phyloP scores from a whole-genome alignment of 345 rosid genomes.

The Syzygium jambos region DNA sequence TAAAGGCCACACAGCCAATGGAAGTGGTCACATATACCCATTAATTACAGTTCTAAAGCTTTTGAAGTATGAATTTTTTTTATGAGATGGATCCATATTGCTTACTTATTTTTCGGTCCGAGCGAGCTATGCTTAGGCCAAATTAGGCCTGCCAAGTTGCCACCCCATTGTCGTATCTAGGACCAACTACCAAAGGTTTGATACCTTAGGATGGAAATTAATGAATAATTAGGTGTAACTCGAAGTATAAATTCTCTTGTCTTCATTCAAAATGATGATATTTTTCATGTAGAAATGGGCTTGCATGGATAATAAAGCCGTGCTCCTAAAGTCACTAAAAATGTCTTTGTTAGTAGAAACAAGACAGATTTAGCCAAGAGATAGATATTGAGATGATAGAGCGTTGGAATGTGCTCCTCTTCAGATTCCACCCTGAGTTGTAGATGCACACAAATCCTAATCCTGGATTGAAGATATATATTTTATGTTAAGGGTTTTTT shows the following conservation, averaged over 20 bases:
- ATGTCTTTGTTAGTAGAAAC: no score
- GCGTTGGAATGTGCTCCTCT: no score
- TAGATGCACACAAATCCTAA: no score
- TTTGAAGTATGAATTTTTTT: no score
- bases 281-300: not conserved
- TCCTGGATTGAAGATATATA: no score
- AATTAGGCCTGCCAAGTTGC: not conserved
- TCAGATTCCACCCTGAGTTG: not conserved
- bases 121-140: not conserved
- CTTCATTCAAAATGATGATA: not conserved
- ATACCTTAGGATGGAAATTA: not conserved
- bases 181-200: not conserved
- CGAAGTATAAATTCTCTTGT: not conserved
- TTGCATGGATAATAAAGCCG: not conserved
- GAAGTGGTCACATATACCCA: no score
- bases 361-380: no score
- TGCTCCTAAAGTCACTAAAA: not conserved
- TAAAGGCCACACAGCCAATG: no score
- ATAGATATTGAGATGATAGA: no score
- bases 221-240: not conserved
- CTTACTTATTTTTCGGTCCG: fast-evolving
- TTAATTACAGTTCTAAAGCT: no score
- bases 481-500: no score
- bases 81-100: no score
- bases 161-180: not conserved